Base-by-base conservation (phyloP, 2,329 filamentous ascomycete species). In the Penicillium occitanis region DNA sequence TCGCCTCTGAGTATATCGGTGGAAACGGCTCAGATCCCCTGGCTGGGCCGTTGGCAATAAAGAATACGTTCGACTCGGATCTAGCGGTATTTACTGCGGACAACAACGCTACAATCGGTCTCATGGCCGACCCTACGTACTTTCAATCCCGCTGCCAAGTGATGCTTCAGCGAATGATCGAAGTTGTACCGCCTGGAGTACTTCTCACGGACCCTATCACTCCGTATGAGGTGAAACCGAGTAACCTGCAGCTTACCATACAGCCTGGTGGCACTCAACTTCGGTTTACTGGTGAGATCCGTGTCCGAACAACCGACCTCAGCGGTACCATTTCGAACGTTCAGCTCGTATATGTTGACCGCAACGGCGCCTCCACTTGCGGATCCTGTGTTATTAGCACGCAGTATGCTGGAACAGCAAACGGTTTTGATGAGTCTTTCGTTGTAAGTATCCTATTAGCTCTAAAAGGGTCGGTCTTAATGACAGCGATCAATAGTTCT, bases 211-310 rank as follows among this genome's bases (percentile, higher is more conserved):
- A 65, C 33, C n/a, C 63, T 61, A 65, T 65, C 53, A 30, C 44
- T 60, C 63, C 63, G 10, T 65, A 65, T 53, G 63, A 65, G n/a
- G 63, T 65, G 19, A 65, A 65, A 35, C 63, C 63, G 22, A 65
- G 46, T n/a, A 65, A 65, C 25, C 28, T 65, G 8, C 63, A 65
- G 6, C 53, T 65, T n/a, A 65, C 63, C 13, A 65, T 65, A 59
- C 63, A 65, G 25, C 42, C 63, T 7, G 63, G 63, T 51, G 63
- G 63, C 13, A 65, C 55, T 44, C 25, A 65, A 17, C 53, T 65
- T 53, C 53, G 53, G 17, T 65, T 65, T 44, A 65, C 44, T 33
- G 63, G 63, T 17, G 33, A 65, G 30, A 60, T 65, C 3, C 63
- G 63, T 42, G 63, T 65, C 22, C 55, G 63, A 33, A 65, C 63